These are phyloP conservation scores for Fusarium abutilonis DNA, from an alignment of 2,329 filamentous ascomycete genomes.

Conservation along the genomic window DNA sequence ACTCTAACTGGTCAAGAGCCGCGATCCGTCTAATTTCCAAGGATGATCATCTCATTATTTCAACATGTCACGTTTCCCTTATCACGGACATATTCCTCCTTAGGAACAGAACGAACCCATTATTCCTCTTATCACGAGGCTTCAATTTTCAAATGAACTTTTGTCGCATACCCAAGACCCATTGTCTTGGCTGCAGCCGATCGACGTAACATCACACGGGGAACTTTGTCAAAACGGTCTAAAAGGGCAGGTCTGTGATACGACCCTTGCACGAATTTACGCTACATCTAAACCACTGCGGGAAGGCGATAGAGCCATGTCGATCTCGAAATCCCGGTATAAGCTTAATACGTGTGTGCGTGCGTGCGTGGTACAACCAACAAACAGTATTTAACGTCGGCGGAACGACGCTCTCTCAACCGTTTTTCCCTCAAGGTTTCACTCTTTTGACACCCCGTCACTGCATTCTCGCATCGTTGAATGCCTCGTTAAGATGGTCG, in stretches of 20 bases:
- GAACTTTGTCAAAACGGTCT: conserved; percentile 28
- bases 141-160: conserved; percentile 13
- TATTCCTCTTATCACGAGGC: neutral
- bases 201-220: conserved; percentile 32
- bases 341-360: conserved; percentile 24
- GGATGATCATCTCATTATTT: neutral
- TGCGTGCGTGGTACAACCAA: neutral
- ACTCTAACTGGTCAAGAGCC: neutral
- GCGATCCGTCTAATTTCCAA: neutral
- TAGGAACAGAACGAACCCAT: neutral
- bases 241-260: conserved; percentile 29
- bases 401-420: neutral
- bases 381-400: conserved; percentile 9
- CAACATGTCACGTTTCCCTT: neutral
- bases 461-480: neutral
- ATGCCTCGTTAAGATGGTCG: conserved; percentile 18
- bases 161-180: conserved; percentile 24
- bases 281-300: conserved; percentile 28
- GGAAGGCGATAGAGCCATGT: conserved; percentile 28
- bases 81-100: neutral
- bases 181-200: conserved; percentile 29
- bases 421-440: conserved; percentile 1
- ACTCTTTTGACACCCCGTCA: neutral
- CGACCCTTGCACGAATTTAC: conserved; percentile 1
- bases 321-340: conserved; percentile 19